These are phyloP conservation scores for Aschersonia sp. DNA, from an alignment of 2,329 filamentous ascomycete genomes.

Conservation along the genomic window DNA sequence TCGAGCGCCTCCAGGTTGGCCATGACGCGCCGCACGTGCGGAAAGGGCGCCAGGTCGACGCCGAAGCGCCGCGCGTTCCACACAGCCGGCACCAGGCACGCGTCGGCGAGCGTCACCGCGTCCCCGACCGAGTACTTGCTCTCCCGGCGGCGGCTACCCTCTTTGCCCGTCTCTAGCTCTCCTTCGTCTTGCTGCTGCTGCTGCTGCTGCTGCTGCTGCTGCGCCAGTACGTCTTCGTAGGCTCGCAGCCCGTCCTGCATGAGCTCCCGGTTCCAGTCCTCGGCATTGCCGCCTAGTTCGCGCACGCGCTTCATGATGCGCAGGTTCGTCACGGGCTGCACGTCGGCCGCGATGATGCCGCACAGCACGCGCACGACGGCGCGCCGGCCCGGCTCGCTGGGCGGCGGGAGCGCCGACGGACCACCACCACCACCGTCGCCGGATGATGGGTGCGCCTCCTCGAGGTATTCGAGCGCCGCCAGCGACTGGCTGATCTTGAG, in stretches of 20 bases:
- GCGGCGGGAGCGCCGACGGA: constrained; percentile 33
- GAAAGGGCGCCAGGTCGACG: constrained; percentile 34
- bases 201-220: background rate
- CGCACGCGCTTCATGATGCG: constrained; percentile 34
- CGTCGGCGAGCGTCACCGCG: constrained; percentile 40
- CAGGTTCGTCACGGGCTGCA: constrained; percentile 46
- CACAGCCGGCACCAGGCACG: constrained; percentile 40
- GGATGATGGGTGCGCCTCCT: constrained; percentile 31
- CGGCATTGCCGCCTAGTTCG: constrained; percentile 24
- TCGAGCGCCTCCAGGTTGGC: constrained; percentile 29
- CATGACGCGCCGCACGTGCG: constrained; percentile 28
- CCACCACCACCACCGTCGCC: too few species aligned
- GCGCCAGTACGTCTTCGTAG: constrained; percentile 31
- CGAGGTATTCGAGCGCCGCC: constrained; percentile 47
- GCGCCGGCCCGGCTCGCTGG: constrained; percentile 21
- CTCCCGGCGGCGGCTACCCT: constrained; percentile 15
- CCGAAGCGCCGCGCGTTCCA: constrained; percentile 41
- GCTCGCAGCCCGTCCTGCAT: constrained; percentile 38
- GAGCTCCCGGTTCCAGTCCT: constrained; percentile 35
- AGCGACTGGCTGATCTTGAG: constrained; percentile 40
- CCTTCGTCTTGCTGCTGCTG: too few species aligned
- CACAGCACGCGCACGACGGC: constrained; percentile 38
- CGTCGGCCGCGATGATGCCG: constrained; percentile 38
- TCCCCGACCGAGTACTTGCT: constrained; percentile 40
- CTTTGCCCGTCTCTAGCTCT: too few species aligned